Evolutionary conservation across 2,329 filamentous ascomycete species (phyloP), one percentile per base, ranked within the genome.

Genomic region (Westerdykella sp.): DNA sequence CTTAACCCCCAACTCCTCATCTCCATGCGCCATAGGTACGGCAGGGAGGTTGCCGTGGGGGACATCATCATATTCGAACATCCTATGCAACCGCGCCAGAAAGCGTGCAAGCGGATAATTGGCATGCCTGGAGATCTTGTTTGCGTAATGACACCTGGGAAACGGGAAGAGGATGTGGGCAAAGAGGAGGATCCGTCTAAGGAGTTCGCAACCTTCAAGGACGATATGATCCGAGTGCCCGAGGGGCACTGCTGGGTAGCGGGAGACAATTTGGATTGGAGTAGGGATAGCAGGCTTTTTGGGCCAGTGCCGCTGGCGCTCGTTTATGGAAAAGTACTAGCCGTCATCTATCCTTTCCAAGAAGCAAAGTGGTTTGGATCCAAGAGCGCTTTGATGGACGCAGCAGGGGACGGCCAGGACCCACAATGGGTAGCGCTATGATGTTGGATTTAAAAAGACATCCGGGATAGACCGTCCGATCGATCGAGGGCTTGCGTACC

Each of bases 201-300:
- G 2, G 56, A 60, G 40, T 63, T 54, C 54, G 55, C 55, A 15
- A 53, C 43, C 22, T 47, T 63, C 7, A 58, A 46, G 32, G 62
- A 66, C 34, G 54, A 56, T 39, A 83, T 87, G 78, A 75, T 88
- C 14, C 81, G 85, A 74, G 85, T 98, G 13, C 93, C 93, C 0
- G 75, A 85, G 60, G 93, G 93, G 1, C 93, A 98, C 72, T 94
- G 89, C 58, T 97, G 88, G 80, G 73, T 96, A 6, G 79, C 82
- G 2, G 93, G 93, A 2, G 93, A 98, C 67, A 97, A 97, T 66
- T 62, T 95, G 48, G 75, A 80, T 3, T 84, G 79, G 57, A 96
- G 89, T 18, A 74, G 87, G 51, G 93, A 98, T 71, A 96, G 89
- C 35, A 81, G 93, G 48, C 74, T 82, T 34, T 95, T 85, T 69